Evolutionary conservation across 306 rosid genomes (phyloP).

Genomic region (Dicorynia guianensis): DNA sequence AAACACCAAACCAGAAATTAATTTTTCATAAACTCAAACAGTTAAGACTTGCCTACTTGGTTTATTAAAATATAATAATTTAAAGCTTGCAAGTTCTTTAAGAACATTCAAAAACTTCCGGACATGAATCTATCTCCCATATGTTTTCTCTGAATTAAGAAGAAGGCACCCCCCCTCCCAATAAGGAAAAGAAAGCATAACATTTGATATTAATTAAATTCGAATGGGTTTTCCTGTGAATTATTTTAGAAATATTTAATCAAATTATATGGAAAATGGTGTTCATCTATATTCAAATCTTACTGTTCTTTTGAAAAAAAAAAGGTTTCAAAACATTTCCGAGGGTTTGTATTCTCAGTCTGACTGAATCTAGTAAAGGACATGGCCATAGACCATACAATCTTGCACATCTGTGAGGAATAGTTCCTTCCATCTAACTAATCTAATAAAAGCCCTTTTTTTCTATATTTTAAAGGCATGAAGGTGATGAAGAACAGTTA

Average conservation of each 20-base stretch:
- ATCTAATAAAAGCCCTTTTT: no score
- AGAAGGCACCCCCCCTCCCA: not conserved
- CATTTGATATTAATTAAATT: not conserved
- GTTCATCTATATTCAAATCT: not conserved
- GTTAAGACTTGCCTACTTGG: constrained; percentile 3
- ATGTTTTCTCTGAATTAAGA: not conserved
- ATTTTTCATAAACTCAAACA: constrained; percentile 24
- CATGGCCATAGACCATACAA: not conserved
- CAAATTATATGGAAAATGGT: not conserved
- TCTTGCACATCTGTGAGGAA: not conserved
- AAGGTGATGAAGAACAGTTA: not conserved
- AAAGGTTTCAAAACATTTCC: constrained; percentile 1
- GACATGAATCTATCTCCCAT: constrained; percentile 3
- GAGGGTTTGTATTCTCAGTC: not conserved
- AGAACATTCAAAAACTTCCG: constrained; percentile 14
- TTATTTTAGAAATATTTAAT: constrained; percentile 4
- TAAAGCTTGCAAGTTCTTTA: not conserved
- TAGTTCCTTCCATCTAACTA: not conserved
- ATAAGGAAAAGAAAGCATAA: constrained; percentile 22
- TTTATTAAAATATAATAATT: not conserved
- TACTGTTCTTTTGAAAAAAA: not conserved
- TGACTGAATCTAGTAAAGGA: not conserved
- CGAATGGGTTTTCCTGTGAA: not conserved
- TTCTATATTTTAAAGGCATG: not conserved
- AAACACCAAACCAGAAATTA: constrained; percentile 47